Conservation (phyloP, 2,329 filamentous ascomycete species). For the Verticillium albo-atrum region DNA sequence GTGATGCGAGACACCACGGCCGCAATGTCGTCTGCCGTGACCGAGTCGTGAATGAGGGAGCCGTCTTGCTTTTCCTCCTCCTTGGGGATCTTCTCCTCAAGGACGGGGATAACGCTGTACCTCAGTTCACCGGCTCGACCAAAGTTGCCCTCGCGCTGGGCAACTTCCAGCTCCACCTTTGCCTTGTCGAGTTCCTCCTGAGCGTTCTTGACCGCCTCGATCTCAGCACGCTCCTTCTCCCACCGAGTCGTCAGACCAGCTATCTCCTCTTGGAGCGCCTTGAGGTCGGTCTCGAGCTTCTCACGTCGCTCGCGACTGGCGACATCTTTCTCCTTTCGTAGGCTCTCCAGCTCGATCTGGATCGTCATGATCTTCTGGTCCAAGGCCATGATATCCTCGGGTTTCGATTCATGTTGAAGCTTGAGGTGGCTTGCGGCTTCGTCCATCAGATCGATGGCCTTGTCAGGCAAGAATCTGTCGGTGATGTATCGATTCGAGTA, state of each 20-base stretch:
- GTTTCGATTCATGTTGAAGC: slow-evolving; percentile 93
- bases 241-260: slow-evolving; percentile 73
- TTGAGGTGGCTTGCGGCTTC: slow-evolving; percentile 89
- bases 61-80: slow-evolving; percentile 55
- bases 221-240: slow-evolving; percentile 84
- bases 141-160: slow-evolving; percentile 84
- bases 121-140: slow-evolving; percentile 84
- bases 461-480: slow-evolving; percentile 92
- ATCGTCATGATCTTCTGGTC: slow-evolving; percentile 97
- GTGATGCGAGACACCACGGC: slow-evolving; percentile 86
- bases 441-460: slow-evolving; percentile 94
- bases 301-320: slow-evolving; percentile 83
- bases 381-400: slow-evolving; percentile 86
- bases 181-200: slow-evolving; percentile 88
- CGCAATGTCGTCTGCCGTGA: slow-evolving; percentile 93
- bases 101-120: slow-evolving; percentile 78
- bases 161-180: slow-evolving; percentile 78
- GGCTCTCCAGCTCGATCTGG: slow-evolving; percentile 91
- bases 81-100: slow-evolving; percentile 75
- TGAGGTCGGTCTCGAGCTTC: slow-evolving; percentile 75
- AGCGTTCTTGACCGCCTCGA: slow-evolving; percentile 79
- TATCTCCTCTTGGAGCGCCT: slow-evolving; percentile 72
- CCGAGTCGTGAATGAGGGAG: slow-evolving; percentile 82
- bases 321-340: slow-evolving; percentile 90
- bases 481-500: slow-evolving; percentile 96